Conservation (phyloP, 139 green algal species). For the Micractinium sp. region DNA sequence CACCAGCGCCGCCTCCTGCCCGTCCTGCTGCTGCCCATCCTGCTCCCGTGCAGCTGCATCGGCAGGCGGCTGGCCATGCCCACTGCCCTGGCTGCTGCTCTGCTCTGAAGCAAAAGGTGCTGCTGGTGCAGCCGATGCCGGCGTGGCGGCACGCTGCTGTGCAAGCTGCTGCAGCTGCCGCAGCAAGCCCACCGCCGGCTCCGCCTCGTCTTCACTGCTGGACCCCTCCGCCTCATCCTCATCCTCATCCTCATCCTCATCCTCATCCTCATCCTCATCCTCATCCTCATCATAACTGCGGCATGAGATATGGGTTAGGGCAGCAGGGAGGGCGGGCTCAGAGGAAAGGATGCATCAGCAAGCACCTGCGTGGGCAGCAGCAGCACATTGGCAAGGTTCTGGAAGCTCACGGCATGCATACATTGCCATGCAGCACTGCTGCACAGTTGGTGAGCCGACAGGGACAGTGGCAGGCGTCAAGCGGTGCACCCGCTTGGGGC, state of each 20-base stretch:
- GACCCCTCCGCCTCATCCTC: background rate
- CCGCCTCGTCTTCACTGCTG: background rate
- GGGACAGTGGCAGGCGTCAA: background rate
- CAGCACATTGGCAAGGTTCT: background rate
- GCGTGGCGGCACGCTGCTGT: background rate
- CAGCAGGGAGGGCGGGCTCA: background rate
- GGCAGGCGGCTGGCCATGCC: too few species aligned
- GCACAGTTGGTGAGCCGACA: background rate
- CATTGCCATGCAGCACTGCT: background rate
- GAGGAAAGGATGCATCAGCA: background rate
- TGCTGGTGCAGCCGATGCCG: background rate
- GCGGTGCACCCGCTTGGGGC: too few species aligned
- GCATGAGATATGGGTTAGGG: background rate
- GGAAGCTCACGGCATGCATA: too few species aligned
- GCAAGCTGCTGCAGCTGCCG: background rate
- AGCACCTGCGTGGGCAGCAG: background rate
- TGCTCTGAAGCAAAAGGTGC: too few species aligned
- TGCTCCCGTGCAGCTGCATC: background rate
- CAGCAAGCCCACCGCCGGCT: constrained; percentile 1
- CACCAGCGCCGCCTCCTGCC: background rate
- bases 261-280: background rate
- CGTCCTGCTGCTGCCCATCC: background rate
- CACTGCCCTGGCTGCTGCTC: too few species aligned
- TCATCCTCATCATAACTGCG: background rate
- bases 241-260: background rate